phyloP scores from a whole-genome alignment of 257 asterid genomes.

The Lycium ferocissimum region DNA sequence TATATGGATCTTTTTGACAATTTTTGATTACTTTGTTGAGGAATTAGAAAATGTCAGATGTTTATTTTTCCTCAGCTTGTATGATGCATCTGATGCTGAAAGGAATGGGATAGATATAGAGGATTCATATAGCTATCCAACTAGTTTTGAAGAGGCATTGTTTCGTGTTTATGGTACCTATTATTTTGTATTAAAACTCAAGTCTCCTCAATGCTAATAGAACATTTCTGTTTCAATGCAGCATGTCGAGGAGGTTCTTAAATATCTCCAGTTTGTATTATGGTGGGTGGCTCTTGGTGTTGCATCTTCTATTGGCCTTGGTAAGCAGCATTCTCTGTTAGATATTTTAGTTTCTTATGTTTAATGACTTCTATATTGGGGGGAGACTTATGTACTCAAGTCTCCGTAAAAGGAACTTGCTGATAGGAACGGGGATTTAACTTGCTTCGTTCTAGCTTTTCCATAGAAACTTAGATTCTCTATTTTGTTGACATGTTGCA shows the following conservation, averaged over 20 bases:
- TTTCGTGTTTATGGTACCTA: neutral
- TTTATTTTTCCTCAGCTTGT: neutral
- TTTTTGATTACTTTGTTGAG: neutral
- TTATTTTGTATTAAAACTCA: neutral
- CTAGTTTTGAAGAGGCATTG: constrained; percentile 16
- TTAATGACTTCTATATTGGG: neutral
- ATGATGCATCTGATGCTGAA: neutral
- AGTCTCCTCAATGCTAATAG: neutral
- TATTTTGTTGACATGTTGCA: constrained; percentile 34
- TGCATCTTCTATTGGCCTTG: constrained; percentile 98
- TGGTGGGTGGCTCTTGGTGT: constrained; percentile 99
- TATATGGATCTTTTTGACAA: neutral
- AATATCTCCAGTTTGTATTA: constrained; percentile 70
- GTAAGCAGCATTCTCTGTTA: constrained; percentile 47
- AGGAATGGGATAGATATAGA: neutral
- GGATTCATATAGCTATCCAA: neutral
- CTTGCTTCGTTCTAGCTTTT: constrained; percentile 7
- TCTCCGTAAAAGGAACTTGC: constrained; percentile 22
- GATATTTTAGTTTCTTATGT: neutral
- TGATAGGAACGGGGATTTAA: neutral
- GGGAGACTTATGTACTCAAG: neutral
- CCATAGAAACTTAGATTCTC: neutral
- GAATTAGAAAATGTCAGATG: neutral
- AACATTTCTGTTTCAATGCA: constrained; percentile 41
- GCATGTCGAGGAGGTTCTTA: constrained; percentile 77